Percentiles rank a stretch among this genome's conserved stretches.
phyloP scores from a whole-genome alignment of 768 basidiomycete species.

The Auricularia sp. region DNA sequence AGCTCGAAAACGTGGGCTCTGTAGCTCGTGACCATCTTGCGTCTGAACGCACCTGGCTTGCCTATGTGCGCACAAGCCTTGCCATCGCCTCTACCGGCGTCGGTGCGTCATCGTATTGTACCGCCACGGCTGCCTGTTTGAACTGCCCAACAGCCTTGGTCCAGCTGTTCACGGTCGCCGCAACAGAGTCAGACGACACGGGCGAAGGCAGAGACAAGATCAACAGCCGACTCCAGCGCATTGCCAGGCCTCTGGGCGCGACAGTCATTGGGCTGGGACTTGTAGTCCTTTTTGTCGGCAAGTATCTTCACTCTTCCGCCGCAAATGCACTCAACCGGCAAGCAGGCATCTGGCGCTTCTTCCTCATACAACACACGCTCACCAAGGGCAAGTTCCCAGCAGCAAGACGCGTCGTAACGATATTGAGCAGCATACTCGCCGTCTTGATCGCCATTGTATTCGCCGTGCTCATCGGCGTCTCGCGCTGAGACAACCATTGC shows the following conservation, averaged over 20 bases:
- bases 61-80: slow-evolving; percentile 55
- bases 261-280: slow-evolving; percentile 36
- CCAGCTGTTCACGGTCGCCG: slow-evolving; percentile 37
- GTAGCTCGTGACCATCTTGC: slow-evolving; percentile 58
- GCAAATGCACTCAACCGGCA: background rate
- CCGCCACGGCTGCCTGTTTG: background rate
- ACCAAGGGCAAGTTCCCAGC: slow-evolving; percentile 42
- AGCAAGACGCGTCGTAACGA: slow-evolving; percentile 34
- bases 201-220: slow-evolving; percentile 2
- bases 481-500: background rate
- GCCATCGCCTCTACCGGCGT: slow-evolving; percentile 50
- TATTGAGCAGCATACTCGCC: slow-evolving; percentile 31
- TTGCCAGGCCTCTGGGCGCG: slow-evolving; percentile 45
- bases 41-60: slow-evolving; percentile 52
- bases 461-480: slow-evolving; percentile 28
- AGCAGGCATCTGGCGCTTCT: slow-evolving; percentile 43
- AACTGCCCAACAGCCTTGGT: slow-evolving; percentile 33
- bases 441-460: slow-evolving; percentile 34
- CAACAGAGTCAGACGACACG: slow-evolving; percentile 10
- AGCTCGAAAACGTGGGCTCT: slow-evolving; percentile 48
- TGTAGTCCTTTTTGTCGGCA: slow-evolving; percentile 38
- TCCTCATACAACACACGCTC: slow-evolving; percentile 40
- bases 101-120: slow-evolving; percentile 27
- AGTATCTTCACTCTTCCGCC: slow-evolving; percentile 10
- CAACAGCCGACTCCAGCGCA: slow-evolving; percentile 15